phyloP scores from a whole-genome alignment of 352 stramenopile species.

The Phytophthora pistaciae region DNA sequence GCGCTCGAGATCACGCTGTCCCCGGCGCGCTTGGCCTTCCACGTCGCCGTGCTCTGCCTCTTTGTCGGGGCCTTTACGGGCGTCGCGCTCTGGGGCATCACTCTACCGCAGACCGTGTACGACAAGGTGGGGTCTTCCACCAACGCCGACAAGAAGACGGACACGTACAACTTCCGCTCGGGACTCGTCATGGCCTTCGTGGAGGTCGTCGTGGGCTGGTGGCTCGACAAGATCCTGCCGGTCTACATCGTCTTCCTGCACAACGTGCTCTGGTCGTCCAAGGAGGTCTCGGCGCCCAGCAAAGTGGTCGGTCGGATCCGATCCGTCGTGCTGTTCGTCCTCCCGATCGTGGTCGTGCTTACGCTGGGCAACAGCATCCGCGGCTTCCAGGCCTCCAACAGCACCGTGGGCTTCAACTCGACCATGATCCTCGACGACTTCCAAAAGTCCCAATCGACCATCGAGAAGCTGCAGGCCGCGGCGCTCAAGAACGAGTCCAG shows the following conservation, averaged over 20 bases:
- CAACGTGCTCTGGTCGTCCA: slow-evolving; percentile 52
- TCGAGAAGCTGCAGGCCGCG: slow-evolving; percentile 37
- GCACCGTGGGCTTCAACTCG: slow-evolving; percentile 53
- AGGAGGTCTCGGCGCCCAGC: slow-evolving; percentile 8
- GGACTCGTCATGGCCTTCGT: slow-evolving; percentile 54
- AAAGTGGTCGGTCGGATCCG: slow-evolving; percentile 22
- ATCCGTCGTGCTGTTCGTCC: slow-evolving; percentile 40
- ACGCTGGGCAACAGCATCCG: slow-evolving; percentile 58
- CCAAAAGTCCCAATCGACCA: slow-evolving; percentile 38
- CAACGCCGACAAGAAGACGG: slow-evolving; percentile 38
- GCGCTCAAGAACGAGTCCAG: slow-evolving; percentile 24
- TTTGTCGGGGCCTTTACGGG: slow-evolving; percentile 46
- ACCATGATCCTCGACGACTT: slow-evolving; percentile 56
- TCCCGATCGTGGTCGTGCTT: slow-evolving; percentile 53
- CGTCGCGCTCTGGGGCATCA: slow-evolving; percentile 39
- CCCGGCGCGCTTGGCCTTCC: slow-evolving; percentile 28
- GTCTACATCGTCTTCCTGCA: slow-evolving; percentile 57
- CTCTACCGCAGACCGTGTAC: slow-evolving; percentile 41
- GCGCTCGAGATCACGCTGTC: slow-evolving; percentile 38
- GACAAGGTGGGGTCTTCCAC: slow-evolving; percentile 46
- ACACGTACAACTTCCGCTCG: slow-evolving; percentile 58
- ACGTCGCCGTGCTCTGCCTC: slow-evolving; percentile 34
- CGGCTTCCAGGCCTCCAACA: slow-evolving; percentile 57
- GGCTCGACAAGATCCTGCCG: slow-evolving; percentile 47
- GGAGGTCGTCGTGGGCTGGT: slow-evolving; percentile 47